Evolutionary conservation across 1,284 basidiomycete genomes (phyloP).

Genomic region (Moniliophthora roreri): DNA sequence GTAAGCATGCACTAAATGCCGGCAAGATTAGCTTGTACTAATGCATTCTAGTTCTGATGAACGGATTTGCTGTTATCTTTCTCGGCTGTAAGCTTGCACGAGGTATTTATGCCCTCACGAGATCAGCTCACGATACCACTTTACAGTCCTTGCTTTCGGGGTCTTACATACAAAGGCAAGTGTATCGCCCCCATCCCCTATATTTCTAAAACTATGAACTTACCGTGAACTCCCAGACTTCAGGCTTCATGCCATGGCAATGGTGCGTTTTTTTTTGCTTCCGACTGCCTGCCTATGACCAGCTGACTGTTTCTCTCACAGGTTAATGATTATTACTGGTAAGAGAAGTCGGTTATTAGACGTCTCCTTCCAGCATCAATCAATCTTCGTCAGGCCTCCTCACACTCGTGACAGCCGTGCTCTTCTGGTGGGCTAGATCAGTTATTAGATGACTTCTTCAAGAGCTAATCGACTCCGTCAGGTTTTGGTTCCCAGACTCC

Average conservation of each 20-base stretch:
- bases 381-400: too few species aligned
- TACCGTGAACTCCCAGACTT: conserved; percentile 25
- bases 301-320: conserved; percentile 19
- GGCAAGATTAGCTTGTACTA: conserved; percentile 11
- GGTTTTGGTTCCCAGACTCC: conserved; percentile 76
- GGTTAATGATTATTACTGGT: conserved; percentile 63
- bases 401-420: conserved; percentile 56
- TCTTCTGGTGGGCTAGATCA: conserved; percentile 45
- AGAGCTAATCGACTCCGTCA: conserved; percentile 19
- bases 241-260: conserved; percentile 51
- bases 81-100: conserved; percentile 38
- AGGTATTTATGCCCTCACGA: not conserved
- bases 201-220: not conserved
- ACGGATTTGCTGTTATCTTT: conserved; percentile 63
- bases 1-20: conserved; percentile 37
- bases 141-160: conserved; percentile 48
- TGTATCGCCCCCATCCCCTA: conserved; percentile 3
- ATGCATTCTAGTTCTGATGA: conserved; percentile 52
- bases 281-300: not conserved
- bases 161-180: conserved; percentile 43
- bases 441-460: not conserved
- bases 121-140: not conserved
- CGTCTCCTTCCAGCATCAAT: too few species aligned
- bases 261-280: conserved; percentile 32
- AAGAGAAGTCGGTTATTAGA: too few species aligned